Conservation (phyloP, 139 green algal species). For the Raphidocelis subcapitata region DNA sequence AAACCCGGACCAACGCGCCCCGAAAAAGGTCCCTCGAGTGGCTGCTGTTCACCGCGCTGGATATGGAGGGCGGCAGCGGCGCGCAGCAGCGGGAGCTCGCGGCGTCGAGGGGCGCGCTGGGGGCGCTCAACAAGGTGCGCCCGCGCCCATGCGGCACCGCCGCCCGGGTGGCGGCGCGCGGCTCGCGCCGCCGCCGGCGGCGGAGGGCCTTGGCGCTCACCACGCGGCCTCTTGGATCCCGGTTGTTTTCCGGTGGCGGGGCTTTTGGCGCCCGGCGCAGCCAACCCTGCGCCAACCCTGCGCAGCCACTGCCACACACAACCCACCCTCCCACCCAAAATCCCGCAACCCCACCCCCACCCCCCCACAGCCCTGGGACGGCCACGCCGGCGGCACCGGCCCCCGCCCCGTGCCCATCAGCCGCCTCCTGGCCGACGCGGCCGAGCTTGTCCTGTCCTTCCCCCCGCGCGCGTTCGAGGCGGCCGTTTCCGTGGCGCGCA, state of each 20-base stretch:
- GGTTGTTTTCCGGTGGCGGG: too few relatives aligned
- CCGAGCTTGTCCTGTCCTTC: slow-evolving; percentile 79
- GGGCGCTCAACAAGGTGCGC: too few relatives aligned
- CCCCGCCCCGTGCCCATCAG: slow-evolving; percentile 23
- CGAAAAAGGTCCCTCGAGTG: slow-evolving; percentile 84
- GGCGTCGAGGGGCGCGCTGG: too few relatives aligned
- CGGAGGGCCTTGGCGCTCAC: too few relatives aligned
- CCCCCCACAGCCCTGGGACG: slow-evolving; percentile 16
- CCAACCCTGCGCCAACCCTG: not conserved
- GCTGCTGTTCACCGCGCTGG: slow-evolving; percentile 94
- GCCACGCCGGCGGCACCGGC: slow-evolving; percentile 1
- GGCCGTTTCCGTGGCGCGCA: slow-evolving; percentile 91
- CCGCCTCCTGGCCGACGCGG: slow-evolving; percentile 68
- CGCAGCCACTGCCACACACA: not conserved
- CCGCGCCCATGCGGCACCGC: not conserved
- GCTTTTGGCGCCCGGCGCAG: too few relatives aligned
- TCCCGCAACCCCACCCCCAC: not conserved
- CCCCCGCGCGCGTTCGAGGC: slow-evolving; percentile 68
- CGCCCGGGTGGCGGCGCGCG: too few relatives aligned
- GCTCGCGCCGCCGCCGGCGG: too few relatives aligned
- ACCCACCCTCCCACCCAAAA: too few relatives aligned
- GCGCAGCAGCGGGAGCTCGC: not conserved
- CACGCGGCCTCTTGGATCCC: too few relatives aligned
- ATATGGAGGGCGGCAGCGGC: slow-evolving; percentile 55
- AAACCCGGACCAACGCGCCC: too few relatives aligned